phyloP scores from a whole-genome alignment of 1,284 basidiomycete species.

The Melampsora abietis-canadensis region DNA sequence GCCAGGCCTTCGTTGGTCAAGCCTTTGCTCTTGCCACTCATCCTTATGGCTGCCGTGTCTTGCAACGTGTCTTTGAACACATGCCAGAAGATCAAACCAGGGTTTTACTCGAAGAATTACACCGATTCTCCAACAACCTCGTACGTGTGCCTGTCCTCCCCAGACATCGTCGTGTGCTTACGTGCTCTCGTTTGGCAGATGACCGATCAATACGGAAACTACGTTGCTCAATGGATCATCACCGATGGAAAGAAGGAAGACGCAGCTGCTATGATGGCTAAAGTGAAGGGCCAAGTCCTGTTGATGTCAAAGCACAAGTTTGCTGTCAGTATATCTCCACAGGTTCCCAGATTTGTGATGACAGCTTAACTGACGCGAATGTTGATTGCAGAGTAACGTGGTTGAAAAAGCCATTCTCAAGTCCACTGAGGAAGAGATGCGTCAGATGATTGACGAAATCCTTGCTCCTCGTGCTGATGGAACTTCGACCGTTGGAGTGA shows the following conservation, averaged over 20 bases:
- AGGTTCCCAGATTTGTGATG: neutral
- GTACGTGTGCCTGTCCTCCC: constrained; percentile 12
- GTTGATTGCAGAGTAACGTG: constrained; percentile 82
- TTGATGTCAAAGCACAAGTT: constrained; percentile 54
- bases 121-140: constrained; percentile 66
- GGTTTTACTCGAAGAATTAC: constrained; percentile 78
- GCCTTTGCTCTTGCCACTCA: constrained; percentile 83
- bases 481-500: constrained; percentile 64
- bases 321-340: constrained; percentile 10
- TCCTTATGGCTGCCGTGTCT: constrained; percentile 89
- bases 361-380: constrained; percentile 57
- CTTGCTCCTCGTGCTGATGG: constrained; percentile 65
- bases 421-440: constrained; percentile 64
- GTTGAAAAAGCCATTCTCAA: constrained; percentile 83
- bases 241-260: constrained; percentile 73
- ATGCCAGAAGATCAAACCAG: constrained; percentile 65
- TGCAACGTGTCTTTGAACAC: constrained; percentile 88
- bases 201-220: constrained; percentile 58
- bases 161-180: neutral
- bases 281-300: constrained; percentile 74
- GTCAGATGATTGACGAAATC: constrained; percentile 74
- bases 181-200: constrained; percentile 44
- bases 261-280: constrained; percentile 65
- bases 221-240: constrained; percentile 74
- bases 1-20: constrained; percentile 70